Evolutionary conservation across 331 rosid genomes (phyloP).

Genomic region (Telfairia occidentalis): DNA sequence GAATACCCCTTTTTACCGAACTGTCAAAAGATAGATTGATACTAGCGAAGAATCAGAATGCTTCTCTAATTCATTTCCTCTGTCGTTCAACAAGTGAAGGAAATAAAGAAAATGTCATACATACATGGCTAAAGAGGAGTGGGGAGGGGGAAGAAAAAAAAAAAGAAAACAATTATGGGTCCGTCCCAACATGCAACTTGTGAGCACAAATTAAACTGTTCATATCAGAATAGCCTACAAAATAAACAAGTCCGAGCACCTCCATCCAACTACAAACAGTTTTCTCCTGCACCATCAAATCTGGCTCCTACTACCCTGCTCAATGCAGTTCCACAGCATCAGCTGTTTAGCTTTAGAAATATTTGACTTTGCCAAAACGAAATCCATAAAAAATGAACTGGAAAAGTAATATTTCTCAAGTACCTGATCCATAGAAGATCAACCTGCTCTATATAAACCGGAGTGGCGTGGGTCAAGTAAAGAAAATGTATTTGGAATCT

Average conservation of each 20-base stretch:
- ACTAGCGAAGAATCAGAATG: neutral
- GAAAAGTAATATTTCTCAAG: neutral
- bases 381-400: neutral
- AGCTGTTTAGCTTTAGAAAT: neutral
- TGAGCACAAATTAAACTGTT: conserved; percentile 10
- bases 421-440: conserved; percentile 7
- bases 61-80: conserved; percentile 12
- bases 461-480: neutral
- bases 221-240: conserved; percentile 7
- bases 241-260: neutral
- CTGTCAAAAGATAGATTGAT: neutral
- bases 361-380: neutral
- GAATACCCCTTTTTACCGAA: neutral
- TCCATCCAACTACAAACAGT: conserved; percentile 1
- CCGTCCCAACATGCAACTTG: neutral
- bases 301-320: conserved; percentile 10
- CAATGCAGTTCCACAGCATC: neutral
- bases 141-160: neutral
- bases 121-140: conserved; percentile 2
- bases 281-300: neutral
- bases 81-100: conserved; percentile 6
- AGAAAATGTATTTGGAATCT: neutral
- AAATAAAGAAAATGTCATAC: conserved; percentile 7
- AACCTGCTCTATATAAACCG: neutral
- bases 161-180: neutral